Conservation (phyloP, 2,329 filamentous ascomycete genomes). For the Sarocladium oryzae region DNA sequence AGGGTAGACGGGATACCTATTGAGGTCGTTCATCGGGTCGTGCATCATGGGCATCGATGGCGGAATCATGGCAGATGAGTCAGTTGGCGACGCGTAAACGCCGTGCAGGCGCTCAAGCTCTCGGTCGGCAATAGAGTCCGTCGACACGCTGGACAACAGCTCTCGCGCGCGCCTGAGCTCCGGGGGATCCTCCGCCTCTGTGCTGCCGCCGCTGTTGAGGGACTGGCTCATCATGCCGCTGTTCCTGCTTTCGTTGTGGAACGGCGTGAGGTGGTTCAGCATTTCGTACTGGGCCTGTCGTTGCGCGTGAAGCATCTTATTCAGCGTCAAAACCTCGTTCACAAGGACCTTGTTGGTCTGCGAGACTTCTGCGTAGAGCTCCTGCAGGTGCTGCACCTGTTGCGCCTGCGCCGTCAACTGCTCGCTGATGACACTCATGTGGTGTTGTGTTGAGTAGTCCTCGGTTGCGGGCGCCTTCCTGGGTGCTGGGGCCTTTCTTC, state of each 20-base stretch:
- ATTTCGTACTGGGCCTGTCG: constrained; percentile 52
- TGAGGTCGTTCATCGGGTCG: constrained; percentile 49
- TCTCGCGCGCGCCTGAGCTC: constrained; percentile 52
- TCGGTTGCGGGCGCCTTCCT: constrained; percentile 62
- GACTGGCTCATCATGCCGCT: constrained; percentile 26
- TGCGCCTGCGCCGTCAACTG: constrained; percentile 86
- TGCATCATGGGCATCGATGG: constrained; percentile 41
- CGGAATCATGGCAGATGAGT: constrained; percentile 40
- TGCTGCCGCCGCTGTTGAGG: constrained; percentile 21
- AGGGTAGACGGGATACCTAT: constrained; percentile 72
- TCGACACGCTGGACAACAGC: constrained; percentile 44
- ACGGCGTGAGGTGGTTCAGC: constrained; percentile 47
- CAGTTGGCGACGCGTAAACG: constrained; percentile 47
- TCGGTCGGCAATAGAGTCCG: constrained; percentile 46
- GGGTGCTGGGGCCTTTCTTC: constrained; percentile 87
- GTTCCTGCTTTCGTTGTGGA: constrained; percentile 13
- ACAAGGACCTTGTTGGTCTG: constrained; percentile 56
- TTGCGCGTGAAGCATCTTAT: constrained; percentile 54
- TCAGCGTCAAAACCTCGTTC: constrained; percentile 53
- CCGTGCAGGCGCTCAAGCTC: constrained; percentile 51
- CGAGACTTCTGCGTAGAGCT: constrained; percentile 72
- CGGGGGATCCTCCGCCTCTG: constrained; percentile 42
- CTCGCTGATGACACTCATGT: constrained; percentile 82
- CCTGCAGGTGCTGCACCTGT: constrained; percentile 81
- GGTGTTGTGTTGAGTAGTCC: constrained; percentile 76